Conservation (phyloP, 495 filamentous ascomycete genomes). For the Trichoderma reesei region DNA sequence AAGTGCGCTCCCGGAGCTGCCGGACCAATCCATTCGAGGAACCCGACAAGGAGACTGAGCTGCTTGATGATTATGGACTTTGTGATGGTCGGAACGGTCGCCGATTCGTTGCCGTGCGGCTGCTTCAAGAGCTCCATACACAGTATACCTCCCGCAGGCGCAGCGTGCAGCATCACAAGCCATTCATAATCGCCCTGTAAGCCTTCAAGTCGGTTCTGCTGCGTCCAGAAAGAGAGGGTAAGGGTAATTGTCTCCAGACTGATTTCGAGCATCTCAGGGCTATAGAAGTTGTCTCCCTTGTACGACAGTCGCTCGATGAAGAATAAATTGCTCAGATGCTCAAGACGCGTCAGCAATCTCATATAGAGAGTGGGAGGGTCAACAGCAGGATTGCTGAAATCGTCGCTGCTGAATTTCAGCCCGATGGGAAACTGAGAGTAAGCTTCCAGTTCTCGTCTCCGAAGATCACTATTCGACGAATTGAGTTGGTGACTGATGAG, state of each 20-base stretch:
- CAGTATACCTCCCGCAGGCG: conserved; percentile 50
- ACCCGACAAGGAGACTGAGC: conserved; percentile 51
- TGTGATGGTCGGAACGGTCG: conserved; percentile 28
- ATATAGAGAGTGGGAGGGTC: conserved; percentile 15
- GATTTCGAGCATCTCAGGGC: conserved; percentile 41
- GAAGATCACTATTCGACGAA: background rate
- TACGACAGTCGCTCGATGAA: conserved; percentile 45
- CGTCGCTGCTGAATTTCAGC: conserved; percentile 22
- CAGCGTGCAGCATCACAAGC: conserved; percentile 46
- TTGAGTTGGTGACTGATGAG: background rate
- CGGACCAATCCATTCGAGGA: conserved; percentile 46
- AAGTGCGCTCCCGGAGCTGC: conserved; percentile 43
- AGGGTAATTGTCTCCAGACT: conserved; percentile 39
- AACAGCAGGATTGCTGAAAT: conserved; percentile 22
- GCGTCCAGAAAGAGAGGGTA: conserved; percentile 31
- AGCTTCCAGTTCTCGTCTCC: background rate
- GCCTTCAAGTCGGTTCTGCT: conserved; percentile 38
- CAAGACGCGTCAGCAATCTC: conserved; percentile 35
- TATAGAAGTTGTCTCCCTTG: conserved; percentile 25
- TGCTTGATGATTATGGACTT: conserved; percentile 54
- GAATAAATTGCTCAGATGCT: conserved; percentile 48
- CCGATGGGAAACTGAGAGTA: conserved; percentile 20
- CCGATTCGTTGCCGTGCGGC: conserved; percentile 37
- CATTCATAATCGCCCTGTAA: conserved; percentile 46
- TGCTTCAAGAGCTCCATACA: conserved; percentile 43